Percentiles rank a stretch among this genome's conserved stretches.
Conservation (phyloP, 495 filamentous ascomycete genomes). For the Xylaria sp. region DNA sequence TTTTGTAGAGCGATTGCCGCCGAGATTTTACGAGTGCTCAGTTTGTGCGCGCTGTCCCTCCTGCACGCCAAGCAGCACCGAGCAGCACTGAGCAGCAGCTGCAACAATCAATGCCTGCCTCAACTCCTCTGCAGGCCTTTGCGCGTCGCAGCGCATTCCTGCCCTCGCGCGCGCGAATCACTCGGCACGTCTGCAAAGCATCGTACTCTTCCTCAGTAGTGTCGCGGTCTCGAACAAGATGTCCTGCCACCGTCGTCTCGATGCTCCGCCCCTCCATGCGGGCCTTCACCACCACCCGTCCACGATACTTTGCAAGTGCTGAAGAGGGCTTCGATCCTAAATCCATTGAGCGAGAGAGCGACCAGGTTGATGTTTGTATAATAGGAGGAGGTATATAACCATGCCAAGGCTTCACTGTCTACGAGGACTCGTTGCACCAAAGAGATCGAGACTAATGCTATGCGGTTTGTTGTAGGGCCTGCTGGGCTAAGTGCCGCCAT, state of each 20-base stretch:
- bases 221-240: conserved; percentile 27
- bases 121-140: conserved; percentile 31
- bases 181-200: conserved; percentile 20
- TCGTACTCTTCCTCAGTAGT: conserved; percentile 29
- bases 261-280: conserved; percentile 28
- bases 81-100: conserved; percentile 3
- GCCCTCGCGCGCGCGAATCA: conserved; percentile 25
- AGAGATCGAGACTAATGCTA: conserved; percentile 10
- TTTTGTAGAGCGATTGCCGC: not conserved
- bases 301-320: conserved; percentile 31
- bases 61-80: not conserved
- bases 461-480: conserved; percentile 62
- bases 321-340: conserved; percentile 75
- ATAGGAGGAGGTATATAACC: conserved; percentile 75
- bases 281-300: conserved; percentile 37
- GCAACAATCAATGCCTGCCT: conserved; percentile 37
- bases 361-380: conserved; percentile 96
- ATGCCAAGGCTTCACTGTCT: not conserved
- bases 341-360: conserved; percentile 81
- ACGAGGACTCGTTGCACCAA: not conserved
- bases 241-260: conserved; percentile 14
- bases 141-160: conserved; percentile 33
- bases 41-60: not conserved
- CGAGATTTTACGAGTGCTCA: not conserved
- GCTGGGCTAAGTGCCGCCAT: conserved; percentile 94